Conservation (phyloP, 108 stramenopile species). For the Aurantiochytrium sp. region DNA sequence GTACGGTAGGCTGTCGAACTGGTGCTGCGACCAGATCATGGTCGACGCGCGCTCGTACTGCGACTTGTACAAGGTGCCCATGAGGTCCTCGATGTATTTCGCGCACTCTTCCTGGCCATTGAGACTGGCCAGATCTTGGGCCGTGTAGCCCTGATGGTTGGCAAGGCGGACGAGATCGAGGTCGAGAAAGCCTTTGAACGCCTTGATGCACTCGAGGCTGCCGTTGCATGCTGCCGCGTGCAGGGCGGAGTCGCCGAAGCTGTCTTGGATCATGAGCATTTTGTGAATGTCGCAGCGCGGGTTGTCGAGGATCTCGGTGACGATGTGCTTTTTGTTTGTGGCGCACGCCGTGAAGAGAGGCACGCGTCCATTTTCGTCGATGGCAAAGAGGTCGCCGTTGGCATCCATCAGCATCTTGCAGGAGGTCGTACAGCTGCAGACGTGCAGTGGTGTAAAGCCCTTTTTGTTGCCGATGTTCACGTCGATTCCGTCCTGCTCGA, state of each 20-base stretch:
- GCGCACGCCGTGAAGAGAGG: constrained; percentile 18
- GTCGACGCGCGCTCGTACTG: not conserved
- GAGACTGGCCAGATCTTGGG: not conserved
- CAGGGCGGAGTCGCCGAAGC: not conserved
- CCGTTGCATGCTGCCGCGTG: constrained; percentile 19
- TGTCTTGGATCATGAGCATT: constrained; percentile 15
- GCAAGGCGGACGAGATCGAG: not conserved
- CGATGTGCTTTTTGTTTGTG: not conserved
- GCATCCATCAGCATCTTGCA: constrained; percentile 28
- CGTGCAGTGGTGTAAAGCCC: constrained; percentile 5
- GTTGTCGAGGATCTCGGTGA: not conserved
- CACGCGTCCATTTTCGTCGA: not conserved
- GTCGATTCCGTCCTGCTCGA: not conserved
- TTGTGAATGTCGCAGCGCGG: not conserved
- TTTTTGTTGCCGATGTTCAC: not conserved
- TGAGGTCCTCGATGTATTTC: constrained; percentile 14
- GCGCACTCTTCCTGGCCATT: constrained; percentile 21
- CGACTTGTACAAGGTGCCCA: not conserved
- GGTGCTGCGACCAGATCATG: not conserved
- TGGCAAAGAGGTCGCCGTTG: not conserved
- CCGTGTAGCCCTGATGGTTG: not conserved
- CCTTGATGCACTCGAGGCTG: constrained; percentile 9
- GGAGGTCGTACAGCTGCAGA: not conserved
- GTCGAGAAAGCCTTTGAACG: constrained; percentile 13
- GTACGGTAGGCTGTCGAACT: not conserved